phyloP scores from a whole-genome alignment of 805 yeast genomes.

The Metschnikowia lachancei region DNA sequence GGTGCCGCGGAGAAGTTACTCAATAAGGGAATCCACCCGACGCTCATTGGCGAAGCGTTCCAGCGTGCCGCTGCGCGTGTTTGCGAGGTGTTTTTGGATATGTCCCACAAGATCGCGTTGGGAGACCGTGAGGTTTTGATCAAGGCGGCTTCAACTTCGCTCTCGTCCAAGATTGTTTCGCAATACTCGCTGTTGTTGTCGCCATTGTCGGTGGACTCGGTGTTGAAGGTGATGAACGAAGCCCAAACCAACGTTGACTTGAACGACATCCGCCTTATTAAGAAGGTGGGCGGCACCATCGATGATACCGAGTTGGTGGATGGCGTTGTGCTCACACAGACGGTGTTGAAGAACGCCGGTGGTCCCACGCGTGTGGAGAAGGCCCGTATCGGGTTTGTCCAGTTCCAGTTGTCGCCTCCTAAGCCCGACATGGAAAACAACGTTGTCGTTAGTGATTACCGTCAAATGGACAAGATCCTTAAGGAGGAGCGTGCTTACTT shows the following conservation, averaged over 20 bases:
- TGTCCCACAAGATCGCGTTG: constrained; percentile 80
- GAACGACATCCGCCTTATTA: constrained; percentile 81
- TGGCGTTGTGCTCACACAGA: constrained; percentile 93
- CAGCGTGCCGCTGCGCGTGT: constrained; percentile 84
- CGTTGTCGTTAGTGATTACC: constrained; percentile 93
- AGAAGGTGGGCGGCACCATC: constrained; percentile 96
- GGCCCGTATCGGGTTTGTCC: constrained; percentile 86
- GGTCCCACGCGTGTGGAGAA: constrained; percentile 94
- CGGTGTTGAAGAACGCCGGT: constrained; percentile 84
- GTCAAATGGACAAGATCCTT: constrained; percentile 98
- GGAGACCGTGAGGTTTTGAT: constrained; percentile 78
- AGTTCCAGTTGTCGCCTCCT: constrained; percentile 94
- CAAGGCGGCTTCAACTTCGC: constrained; percentile 91
- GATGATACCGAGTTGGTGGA: constrained; percentile 92
- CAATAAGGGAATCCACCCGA: constrained; percentile 92
- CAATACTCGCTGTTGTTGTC: constrained; percentile 84
- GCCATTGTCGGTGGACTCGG: constrained; percentile 93
- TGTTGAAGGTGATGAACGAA: constrained; percentile 68
- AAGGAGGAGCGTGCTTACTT: constrained; percentile 97
- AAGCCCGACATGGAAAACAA: constrained; percentile 98
- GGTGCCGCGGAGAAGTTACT: constrained; percentile 93
- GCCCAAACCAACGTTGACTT: constrained; percentile 71
- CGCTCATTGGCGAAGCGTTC: constrained; percentile 89
- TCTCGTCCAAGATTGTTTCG: constrained; percentile 92
- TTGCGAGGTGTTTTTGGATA: constrained; percentile 75